Percentiles rank a stretch among this genome's conserved stretches.
These are phyloP conservation scores for Rubia occidens DNA, from an alignment of 305 asterid species.

Conservation along the genomic window DNA sequence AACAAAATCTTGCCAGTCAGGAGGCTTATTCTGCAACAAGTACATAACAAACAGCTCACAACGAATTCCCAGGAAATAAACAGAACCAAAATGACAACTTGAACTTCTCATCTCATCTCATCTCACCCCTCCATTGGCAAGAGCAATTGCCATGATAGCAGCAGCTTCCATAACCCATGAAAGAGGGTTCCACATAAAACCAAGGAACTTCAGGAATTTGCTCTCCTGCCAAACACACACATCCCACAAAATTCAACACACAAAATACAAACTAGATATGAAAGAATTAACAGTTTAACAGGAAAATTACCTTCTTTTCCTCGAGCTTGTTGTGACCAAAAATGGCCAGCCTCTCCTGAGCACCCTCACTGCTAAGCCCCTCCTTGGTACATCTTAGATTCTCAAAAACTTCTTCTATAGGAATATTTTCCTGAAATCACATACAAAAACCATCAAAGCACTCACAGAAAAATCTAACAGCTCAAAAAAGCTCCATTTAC, in stretches of 20 bases:
- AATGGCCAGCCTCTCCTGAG: conserved; percentile 82
- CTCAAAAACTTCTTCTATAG: conserved; percentile 89
- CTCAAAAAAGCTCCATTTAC: conserved; percentile 17
- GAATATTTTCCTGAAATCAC: conserved; percentile 73
- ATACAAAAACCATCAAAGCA: conserved; percentile 15
- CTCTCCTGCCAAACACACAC: conserved; percentile 53
- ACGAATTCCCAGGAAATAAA: not conserved
- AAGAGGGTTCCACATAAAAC: conserved; percentile 99
- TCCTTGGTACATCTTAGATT: conserved; percentile 86
- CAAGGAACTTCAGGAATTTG: conserved; percentile 78
- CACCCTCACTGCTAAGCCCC: conserved; percentile 70
- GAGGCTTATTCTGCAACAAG: conserved; percentile 81
- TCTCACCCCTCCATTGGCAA: conserved; percentile 95
- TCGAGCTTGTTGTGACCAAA: conserved; percentile 98
- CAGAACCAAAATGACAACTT: conserved; percentile 10
- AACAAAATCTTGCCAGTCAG: conserved; percentile 98
- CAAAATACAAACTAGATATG: conserved; percentile 2
- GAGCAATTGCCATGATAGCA: conserved; percentile 98
- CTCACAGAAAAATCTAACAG: conserved; percentile 15
- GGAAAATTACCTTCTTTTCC: conserved; percentile 61
- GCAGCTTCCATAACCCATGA: conserved; percentile 99
- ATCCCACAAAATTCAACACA: not conserved
- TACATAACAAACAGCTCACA: conserved; percentile 2
- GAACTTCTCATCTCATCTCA: conserved; percentile 22
- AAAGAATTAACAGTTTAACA: conserved; percentile 5